phyloP scores from a whole-genome alignment of 2,329 filamentous ascomycete species.

The Aspergillus spinulosporus region DNA sequence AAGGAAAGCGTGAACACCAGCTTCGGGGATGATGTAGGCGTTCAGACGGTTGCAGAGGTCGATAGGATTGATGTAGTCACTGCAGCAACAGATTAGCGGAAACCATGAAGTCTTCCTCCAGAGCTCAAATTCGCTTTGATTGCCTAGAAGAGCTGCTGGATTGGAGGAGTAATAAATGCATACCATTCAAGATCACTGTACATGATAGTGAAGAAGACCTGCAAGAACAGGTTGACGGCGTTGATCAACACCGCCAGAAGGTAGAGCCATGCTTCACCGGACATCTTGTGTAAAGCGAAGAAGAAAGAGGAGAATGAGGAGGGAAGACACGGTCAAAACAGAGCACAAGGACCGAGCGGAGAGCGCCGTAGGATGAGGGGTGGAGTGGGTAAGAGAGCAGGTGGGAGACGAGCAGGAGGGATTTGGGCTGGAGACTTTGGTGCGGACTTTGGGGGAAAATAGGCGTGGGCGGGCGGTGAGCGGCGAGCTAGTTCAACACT shows the following conservation, averaged over 20 bases:
- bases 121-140: too few relatives aligned
- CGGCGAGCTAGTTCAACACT: background rate
- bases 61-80: constrained; percentile 99
- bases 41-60: constrained; percentile 99
- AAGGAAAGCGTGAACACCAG: constrained; percentile 92
- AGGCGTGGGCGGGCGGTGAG: constrained; percentile 20
- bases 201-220: constrained; percentile 99
- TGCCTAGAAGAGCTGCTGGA: background rate
- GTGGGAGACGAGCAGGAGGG: constrained; percentile 19
- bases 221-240: constrained; percentile 98
- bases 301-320: constrained; percentile 14
- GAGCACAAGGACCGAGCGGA: background rate
- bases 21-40: constrained; percentile 98
- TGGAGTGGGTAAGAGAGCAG: constrained; percentile 11
- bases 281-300: constrained; percentile 63
- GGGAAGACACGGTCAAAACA: too few relatives aligned
- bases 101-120: constrained; percentile 3
- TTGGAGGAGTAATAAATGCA: constrained; percentile 35
- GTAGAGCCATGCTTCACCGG: constrained; percentile 97
- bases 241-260: constrained; percentile 98
- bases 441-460: constrained; percentile 21
- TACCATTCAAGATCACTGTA: constrained; percentile 99
- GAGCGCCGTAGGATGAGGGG: constrained; percentile 20
- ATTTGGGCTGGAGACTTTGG: constrained; percentile 4
- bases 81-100: constrained; percentile 40